Base-by-base conservation (phyloP, 176 grass and related monocot genomes). In the Cocos nucifera region DNA sequence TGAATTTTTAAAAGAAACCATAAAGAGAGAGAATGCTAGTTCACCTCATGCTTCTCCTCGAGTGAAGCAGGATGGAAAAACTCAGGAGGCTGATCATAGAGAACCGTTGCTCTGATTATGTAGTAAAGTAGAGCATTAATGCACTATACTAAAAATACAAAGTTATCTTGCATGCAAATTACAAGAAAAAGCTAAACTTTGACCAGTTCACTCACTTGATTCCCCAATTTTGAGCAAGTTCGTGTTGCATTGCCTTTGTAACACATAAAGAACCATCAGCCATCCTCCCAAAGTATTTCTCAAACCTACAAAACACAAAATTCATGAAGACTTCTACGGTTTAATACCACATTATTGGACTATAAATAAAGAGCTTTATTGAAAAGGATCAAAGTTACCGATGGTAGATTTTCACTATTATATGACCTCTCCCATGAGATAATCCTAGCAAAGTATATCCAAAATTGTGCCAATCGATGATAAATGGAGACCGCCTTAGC, bases 381-480 rank as follows among this genome's bases (percentile, higher is more conserved):
- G 27, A 12, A 44, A 44, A 61, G 58, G 17, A 27, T 18, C 8
- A 30, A 17, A 61, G 25, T 81, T 92, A 98, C 94, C 88, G 93
- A 25, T 79, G 81, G 72, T 98, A 98, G 8, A 73, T 77, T 86
- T 79, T 92, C 30, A 98, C 94, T 62, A 98, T 81, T 18, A 98
- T 81, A 77, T 89, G 76, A 59, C 82, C 86, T 92, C 94, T 85
- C 44, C 84, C 79, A 67, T 80, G 84, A 65, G 94, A 98, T 20
- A 98, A 66, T 17, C 76, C 94, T 27, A 98, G 88, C 51, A 98
- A 80, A 12, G 94, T 92, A 75, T 92, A 98, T 67, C 94, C 88
- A 32, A 98, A 98, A 62, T 98, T 98, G 73, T 93, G 88, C 94
- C 94, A 98, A 63, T 98, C 94, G 26, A 98, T 81, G 58, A 98